Conservation (phyloP, 2,329 filamentous ascomycete species). For the Nothophoma quercina region DNA sequence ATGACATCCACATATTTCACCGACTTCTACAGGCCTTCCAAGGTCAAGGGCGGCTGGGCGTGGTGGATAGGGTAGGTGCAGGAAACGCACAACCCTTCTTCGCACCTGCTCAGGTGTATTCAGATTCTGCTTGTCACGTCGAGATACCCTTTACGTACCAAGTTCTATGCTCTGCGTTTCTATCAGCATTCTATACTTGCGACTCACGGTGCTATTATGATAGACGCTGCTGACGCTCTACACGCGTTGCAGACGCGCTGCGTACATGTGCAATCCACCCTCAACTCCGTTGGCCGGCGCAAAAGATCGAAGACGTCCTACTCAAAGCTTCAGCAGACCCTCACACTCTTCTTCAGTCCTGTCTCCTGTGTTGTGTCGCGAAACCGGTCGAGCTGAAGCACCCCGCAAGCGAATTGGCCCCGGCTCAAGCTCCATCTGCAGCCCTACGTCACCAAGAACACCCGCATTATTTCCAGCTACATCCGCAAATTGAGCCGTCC, state of each 20-base stretch:
- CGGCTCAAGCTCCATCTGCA: conserved; percentile 16
- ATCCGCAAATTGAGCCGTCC: background rate
- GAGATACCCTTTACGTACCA: conserved; percentile 1
- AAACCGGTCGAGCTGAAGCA: background rate
- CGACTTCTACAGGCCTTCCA: conserved; percentile 23
- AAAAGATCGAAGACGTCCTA: conserved; percentile 1
- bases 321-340: conserved; percentile 2
- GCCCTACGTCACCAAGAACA: conserved; percentile 12
- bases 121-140: background rate
- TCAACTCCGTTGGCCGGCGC: conserved; percentile 7
- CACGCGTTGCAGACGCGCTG: conserved; percentile 21
- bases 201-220: background rate
- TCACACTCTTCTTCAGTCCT: background rate
- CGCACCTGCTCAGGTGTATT: no score
- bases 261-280: conserved; percentile 1
- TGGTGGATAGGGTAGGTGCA: conserved; percentile 10
- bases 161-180: background rate
- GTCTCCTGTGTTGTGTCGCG: background rate
- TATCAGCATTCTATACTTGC: background rate
- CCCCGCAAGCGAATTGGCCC: conserved; percentile 19
- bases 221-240: conserved; percentile 33
- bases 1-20: conserved; percentile 24
- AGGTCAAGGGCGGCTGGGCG: conserved; percentile 23
- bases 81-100: background rate
- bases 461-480: conserved; percentile 5